Evolutionary conservation across 345 rosid species (phyloP), one percentile per base, ranked within the genome.

Genomic region (Citrus australasica): DNA sequence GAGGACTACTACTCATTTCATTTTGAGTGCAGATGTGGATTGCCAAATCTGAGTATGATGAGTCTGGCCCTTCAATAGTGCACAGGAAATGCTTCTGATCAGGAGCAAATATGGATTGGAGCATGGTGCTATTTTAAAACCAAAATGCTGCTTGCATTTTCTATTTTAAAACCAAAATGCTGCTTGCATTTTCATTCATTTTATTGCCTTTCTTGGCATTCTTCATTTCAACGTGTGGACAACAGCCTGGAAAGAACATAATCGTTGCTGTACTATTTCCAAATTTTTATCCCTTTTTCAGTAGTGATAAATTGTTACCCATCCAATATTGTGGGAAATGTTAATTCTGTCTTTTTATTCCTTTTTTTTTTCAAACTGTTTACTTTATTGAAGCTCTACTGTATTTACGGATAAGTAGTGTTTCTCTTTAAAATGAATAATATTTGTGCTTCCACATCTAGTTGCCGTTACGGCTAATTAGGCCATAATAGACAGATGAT

Each of bases 81-180:
- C 91, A 88, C 85, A 86, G 91, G 86, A 88, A 88, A 69, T 88
- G 89, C 83, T 88, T 88, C 84, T 88, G 75, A 82, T 75, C 75
- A 25, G 51, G 40, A 74, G 38, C 66, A 27, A 60, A 46, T 17
- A 71, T 42, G 35, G 32, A 55, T 14, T 30, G 71, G 27, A 59
- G 61, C 38, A 61, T 63, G 62, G 11, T 58, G 71, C 58, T 51
- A 37, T 63, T 63, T 60, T 32, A 21, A 77, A 42, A 69, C 58
- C 68, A 30, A 82, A 69, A 75, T 70, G 82, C 77, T 75, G 55
- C 79, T 70, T 35, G 76, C 82, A 78, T 75, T 65, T 30, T 42
- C 58, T 51, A 37, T 63, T 63, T 60, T 32, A 21, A 77, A 42
- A 55, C 58, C 68, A 30, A 82, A 69, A 74, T 70, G 82, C 77